A percentile compares a stretch with the other conserved stretches of the same genome.
These are phyloP conservation scores for Microsporum canis DNA, from an alignment of 2,329 filamentous ascomycete species.

Conservation along the genomic window DNA sequence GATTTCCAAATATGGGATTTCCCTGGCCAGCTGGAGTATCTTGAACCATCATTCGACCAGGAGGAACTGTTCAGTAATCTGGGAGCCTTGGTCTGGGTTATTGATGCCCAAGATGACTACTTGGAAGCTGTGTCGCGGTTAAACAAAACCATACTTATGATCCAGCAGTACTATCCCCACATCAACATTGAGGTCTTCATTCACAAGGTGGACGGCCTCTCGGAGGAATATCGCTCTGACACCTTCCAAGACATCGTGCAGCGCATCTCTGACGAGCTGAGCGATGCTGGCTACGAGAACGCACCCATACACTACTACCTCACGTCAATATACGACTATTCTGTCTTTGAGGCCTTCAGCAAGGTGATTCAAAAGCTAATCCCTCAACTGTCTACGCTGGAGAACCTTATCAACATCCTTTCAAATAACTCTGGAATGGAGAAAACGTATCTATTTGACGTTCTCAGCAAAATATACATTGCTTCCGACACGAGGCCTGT, in stretches of 20 bases:
- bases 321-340: conserved; percentile 97
- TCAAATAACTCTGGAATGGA: conserved; percentile 91
- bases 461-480: conserved; percentile 96
- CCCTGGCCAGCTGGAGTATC: conserved; percentile 86
- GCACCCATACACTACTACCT: conserved; percentile 90
- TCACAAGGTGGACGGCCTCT: conserved; percentile 96
- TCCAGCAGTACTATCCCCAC: conserved; percentile 78
- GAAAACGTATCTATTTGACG: conserved; percentile 96
- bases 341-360: conserved; percentile 94
- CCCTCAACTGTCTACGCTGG: conserved; percentile 80
- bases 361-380: conserved; percentile 98
- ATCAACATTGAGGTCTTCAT: conserved; percentile 99
- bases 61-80: conserved; percentile 90
- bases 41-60: conserved; percentile 79
- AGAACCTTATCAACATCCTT: conserved; percentile 86
- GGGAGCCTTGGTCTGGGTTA: conserved; percentile 93
- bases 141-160: conserved; percentile 76
- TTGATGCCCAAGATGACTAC: conserved; percentile 97
- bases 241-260: conserved; percentile 95
- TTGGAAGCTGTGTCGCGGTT: conserved; percentile 78
- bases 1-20: conserved; percentile 99
- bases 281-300: conserved; percentile 85
- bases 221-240: conserved; percentile 91
- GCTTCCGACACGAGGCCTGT: conserved; percentile 88
- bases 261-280: conserved; percentile 89